Percentiles rank a stretch among this genome's conserved stretches.
Conservation (phyloP, 1,139 yeast genomes). For the Nakaseomyces uthaithaninus region DNA sequence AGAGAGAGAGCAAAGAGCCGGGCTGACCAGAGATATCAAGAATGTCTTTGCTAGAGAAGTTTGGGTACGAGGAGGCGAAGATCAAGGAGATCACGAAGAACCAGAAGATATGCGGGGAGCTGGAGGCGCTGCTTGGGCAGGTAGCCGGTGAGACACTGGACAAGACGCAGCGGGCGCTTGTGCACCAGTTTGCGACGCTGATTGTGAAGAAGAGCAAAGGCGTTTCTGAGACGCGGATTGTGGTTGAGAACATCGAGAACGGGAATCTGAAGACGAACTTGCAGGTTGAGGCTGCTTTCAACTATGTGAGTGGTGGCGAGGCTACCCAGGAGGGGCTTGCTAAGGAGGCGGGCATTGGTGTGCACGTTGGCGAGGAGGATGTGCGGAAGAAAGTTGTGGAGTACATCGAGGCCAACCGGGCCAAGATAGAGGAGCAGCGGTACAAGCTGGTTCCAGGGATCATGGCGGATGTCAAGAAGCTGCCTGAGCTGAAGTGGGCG, state of each 20-base stretch:
- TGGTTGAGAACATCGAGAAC: conserved; percentile 54
- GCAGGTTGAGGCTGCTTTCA: conserved; percentile 76
- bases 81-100: conserved; percentile 72
- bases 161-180: conserved; percentile 48
- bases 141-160: conserved; percentile 34
- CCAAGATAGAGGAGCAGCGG: conserved; percentile 57
- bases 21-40: background rate
- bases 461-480: conserved; percentile 65
- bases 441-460: conserved; percentile 69
- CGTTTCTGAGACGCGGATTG: conserved; percentile 21
- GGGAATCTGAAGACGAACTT: conserved; percentile 57
- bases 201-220: conserved; percentile 9
- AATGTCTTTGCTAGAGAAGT: conserved; percentile 39
- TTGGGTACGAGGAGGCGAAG: conserved; percentile 68
- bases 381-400: conserved; percentile 49
- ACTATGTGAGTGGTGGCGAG: conserved; percentile 47
- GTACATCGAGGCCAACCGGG: conserved; percentile 52
- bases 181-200: conserved; percentile 71
- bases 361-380: conserved; percentile 57
- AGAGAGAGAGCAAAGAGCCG: too few relatives aligned
- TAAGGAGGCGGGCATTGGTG: conserved; percentile 71
- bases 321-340: conserved; percentile 46
- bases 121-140: conserved; percentile 50
- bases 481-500: conserved; percentile 85
- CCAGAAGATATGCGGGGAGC: conserved; percentile 68